Base-by-base conservation (phyloP, 2,329 filamentous ascomycete genomes). In the Colletotrichum limetticola region DNA sequence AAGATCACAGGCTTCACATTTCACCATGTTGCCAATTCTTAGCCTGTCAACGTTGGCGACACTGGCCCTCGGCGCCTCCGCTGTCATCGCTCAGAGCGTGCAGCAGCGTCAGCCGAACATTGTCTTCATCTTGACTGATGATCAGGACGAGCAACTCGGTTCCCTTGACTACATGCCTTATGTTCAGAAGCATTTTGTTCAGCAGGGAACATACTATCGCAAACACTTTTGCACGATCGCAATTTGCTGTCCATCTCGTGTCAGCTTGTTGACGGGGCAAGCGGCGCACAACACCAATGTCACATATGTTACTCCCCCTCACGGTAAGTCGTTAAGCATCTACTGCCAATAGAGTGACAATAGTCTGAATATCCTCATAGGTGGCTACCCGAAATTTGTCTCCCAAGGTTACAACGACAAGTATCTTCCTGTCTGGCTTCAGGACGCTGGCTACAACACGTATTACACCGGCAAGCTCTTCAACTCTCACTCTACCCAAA, bases 401-500 rank as follows among this genome's bases (percentile, higher is more conserved):
- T 83, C 83, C 3, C 85, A 92, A 65, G 92, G 92, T 0, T 86
- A 90, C 72, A 93, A 94, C 71, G 86, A 91, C 1, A 87, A 91
- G 46, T 94, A 92, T 73, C 85, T 94, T 0, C 92, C 92, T 0
- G 79, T 94, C 0, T 94, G 92, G 92, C 81, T 95, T n/a, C 91
- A 93, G 75, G 80, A 88, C 4, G 89, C 88, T 0, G 92, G 91
- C 0, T 94, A 94, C 78, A 89, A 90, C 75, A 94, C 92, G 0
- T 94, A 93, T 77, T 94, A 94, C 76, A 90, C 89, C 0, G 93
- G 91, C n/a, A 94, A 95, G 78, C 83, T 94, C 5, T 92, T 92
- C 82, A 94, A 94, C 75, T 85, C 87, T 0, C 91, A 93, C 64
- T 88, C 84, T 0, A 83, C 88, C 1, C 77, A 85, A 0, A 94